Base-by-base conservation (phyloP, 192 early-diverging fungal species). In the Coemansia furcata region DNA sequence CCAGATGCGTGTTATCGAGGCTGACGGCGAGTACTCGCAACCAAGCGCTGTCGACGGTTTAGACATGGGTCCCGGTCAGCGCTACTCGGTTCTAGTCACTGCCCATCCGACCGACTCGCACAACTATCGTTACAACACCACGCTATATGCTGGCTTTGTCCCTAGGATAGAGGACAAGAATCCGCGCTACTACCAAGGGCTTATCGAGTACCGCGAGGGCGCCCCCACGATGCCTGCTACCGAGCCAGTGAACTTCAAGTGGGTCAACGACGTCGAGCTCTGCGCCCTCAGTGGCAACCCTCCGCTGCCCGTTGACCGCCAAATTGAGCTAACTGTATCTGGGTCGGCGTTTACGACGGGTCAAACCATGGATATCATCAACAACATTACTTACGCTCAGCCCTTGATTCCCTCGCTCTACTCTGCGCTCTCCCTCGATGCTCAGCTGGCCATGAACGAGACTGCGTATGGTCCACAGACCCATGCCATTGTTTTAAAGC, bases 81-180 rank as follows among this genome's bases (percentile, higher is more conserved):
- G 93, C 35, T 84, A 87, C 74, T 91, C 92, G 39, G 88, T 92
- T 5, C 84, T 95, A 3, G 87, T 93, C 30, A 89, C 83, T 3
- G 90, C 92, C 21, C 83, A 83, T 44, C 15, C 42, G 42, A 44
- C 42, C 44, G 69, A 86, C 59, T 69, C 83, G 19, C 40, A 60
- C 35, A 91, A 92, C 85, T 93, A 88, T 49, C 26, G 71, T 17
- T 63, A 92, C 44, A 88, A 90, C 54, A 87, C 86, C 23, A 86
- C 88, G n/a, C 85, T 93, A 82, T 79, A 91, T 50, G 75, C 78
- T 43, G 67, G 74, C 60, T 90, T 91, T 80, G 87, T 90, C 47
- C 63, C 62, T n/a, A 63, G 74, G 11, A 80, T 86, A 12, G 68
- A 49, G 1, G 84, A 80, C 35, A 66, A 90, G 38, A 65, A 75